phyloP scores from a whole-genome alignment of 2,329 filamentous ascomycete genomes.

The Penicillium sp. region DNA sequence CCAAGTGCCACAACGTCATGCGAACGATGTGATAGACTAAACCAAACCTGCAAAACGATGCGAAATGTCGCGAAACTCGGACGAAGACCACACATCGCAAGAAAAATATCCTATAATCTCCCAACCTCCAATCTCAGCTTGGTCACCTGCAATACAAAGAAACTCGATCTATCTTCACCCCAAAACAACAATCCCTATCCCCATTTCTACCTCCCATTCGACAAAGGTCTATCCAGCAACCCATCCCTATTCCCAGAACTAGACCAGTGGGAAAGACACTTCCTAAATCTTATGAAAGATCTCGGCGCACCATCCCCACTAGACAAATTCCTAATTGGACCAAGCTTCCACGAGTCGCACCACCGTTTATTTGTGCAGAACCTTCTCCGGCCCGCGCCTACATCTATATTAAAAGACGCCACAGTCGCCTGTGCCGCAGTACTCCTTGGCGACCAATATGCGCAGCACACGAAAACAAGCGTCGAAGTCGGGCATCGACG shows the following conservation, averaged over 20 bases:
- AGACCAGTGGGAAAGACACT: conserved; percentile 17
- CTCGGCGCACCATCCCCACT: conserved; percentile 13
- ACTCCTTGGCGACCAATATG: conserved; percentile 12
- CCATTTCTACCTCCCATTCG: not conserved
- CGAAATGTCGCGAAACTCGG: conserved; percentile 9
- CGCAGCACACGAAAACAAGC: conserved; percentile 3
- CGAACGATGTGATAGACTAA: conserved; percentile 15
- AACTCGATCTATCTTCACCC: not conserved
- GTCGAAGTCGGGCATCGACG: conserved; percentile 14
- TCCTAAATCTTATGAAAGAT: conserved; percentile 21
- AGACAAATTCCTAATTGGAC: conserved; percentile 18
- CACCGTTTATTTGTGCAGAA: conserved; percentile 15
- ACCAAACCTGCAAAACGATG: conserved; percentile 10
- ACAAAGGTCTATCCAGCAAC: conserved; percentile 13
- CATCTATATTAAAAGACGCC: conserved; percentile 12
- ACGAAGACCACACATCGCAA: conserved; percentile 11
- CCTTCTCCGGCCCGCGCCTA: conserved; percentile 8
- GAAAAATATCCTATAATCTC: conserved; percentile 13
- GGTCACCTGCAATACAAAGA: not conserved
- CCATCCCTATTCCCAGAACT: conserved; percentile 8
- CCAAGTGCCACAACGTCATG: not conserved
- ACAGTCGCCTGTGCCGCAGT: conserved; percentile 19
- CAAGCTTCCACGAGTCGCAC: conserved; percentile 15
- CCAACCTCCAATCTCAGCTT: not conserved
- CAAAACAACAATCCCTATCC: not conserved